Conservation (phyloP, 176 grass and related monocot genomes). For the Rhipidocladum racemiflorum region DNA sequence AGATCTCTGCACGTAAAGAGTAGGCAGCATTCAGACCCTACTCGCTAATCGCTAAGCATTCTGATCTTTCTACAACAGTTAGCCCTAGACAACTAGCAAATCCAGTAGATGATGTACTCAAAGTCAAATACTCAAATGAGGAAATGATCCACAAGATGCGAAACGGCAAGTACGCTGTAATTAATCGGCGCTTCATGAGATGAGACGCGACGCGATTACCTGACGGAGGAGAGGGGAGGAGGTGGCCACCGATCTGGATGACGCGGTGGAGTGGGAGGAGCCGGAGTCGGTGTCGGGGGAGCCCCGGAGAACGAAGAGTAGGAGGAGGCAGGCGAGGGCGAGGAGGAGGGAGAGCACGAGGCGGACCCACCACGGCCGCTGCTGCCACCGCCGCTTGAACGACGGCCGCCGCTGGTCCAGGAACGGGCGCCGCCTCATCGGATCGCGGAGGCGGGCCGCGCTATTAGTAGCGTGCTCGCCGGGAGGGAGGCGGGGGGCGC, state of each 20-base stretch:
- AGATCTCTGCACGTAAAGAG: constrained; percentile 49
- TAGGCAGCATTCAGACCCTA: constrained; percentile 6
- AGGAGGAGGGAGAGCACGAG: constrained; percentile 46
- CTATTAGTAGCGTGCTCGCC: constrained; percentile 1
- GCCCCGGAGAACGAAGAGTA: constrained; percentile 33
- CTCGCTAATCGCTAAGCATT: not conserved
- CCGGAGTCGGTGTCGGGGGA: constrained; percentile 37
- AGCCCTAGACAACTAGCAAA: not conserved
- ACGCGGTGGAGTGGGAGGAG: constrained; percentile 9
- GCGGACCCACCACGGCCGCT: constrained; percentile 51
- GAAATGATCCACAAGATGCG: constrained; percentile 3
- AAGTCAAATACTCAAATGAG: not conserved
- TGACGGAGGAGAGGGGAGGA: constrained; percentile 41
- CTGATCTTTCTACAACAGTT: not conserved
- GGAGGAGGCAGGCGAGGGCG: constrained; percentile 38
- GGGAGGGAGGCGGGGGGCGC: not conserved
- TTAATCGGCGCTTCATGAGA: not conserved
- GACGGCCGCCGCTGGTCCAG: constrained; percentile 64
- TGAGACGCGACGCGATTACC: constrained; percentile 20
- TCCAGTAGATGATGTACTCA: not conserved
- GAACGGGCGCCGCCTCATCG: constrained; percentile 62
- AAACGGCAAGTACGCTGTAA: not conserved
- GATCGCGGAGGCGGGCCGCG: constrained; percentile 40
- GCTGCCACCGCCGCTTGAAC: constrained; percentile 68
- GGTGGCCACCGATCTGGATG: constrained; percentile 17